Evolutionary conservation across 2,329 filamentous ascomycete species (phyloP).

Genomic region (Arthrobotrys musiformis): DNA sequence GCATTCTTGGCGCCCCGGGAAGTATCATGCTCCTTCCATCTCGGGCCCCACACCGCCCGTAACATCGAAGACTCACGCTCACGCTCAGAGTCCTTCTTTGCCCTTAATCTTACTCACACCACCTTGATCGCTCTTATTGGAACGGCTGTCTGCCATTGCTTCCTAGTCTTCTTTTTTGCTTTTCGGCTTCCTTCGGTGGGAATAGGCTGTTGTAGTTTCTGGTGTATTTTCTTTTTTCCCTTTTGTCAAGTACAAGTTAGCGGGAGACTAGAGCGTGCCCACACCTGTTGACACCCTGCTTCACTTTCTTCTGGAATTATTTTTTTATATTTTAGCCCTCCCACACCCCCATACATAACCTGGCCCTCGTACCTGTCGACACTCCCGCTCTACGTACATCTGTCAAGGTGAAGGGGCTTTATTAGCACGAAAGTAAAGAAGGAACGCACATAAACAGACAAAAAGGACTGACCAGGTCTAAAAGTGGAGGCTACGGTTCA

Average conservation of each 20-base stretch:
- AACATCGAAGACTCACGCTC: conserved; percentile 27
- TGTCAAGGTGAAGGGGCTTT: conserved; percentile 55
- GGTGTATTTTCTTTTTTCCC: not conserved
- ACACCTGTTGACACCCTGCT: conserved; percentile 55
- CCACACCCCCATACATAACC: conserved; percentile 54
- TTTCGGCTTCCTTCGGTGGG: conserved; percentile 18
- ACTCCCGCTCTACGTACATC: conserved; percentile 55
- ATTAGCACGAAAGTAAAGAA: conserved; percentile 38
- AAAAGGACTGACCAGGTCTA: conserved; percentile 21
- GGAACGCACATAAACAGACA: conserved; percentile 22
- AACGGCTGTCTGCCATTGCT: conserved; percentile 47
- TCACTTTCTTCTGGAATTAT: conserved; percentile 55
- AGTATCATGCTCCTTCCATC: conserved; percentile 45
- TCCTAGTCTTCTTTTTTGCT: conserved; percentile 30
- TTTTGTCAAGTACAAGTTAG: conserved; percentile 1
- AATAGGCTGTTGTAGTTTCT: conserved; percentile 50
- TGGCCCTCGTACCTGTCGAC: conserved; percentile 56
- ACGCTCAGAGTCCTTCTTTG: conserved; percentile 37
- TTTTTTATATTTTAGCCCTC: conserved; percentile 55
- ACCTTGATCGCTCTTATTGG: conserved; percentile 39
- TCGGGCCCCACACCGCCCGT: conserved; percentile 48
- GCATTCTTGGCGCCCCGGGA: conserved; percentile 35
- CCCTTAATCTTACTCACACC: conserved; percentile 52
- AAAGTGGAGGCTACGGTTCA: conserved; percentile 43
- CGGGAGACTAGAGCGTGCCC: conserved; percentile 51